Conservation (phyloP, 1,284 basidiomycete genomes). For the Moesziomyces antarcticus region DNA sequence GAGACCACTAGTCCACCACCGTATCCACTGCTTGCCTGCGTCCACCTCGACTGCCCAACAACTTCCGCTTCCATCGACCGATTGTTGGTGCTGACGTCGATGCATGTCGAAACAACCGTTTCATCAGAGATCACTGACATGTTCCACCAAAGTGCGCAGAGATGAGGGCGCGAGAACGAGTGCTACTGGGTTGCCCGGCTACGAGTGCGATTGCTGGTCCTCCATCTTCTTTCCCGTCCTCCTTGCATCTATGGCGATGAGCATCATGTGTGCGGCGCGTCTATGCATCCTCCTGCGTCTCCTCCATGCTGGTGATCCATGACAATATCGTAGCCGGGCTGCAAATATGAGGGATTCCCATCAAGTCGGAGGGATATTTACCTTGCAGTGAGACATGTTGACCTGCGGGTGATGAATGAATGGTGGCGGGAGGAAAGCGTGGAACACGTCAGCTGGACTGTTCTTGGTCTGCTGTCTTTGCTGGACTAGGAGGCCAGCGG, state of each 20-base stretch:
- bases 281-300: neutral
- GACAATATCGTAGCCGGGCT: constrained; percentile 21
- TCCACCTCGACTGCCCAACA: neutral
- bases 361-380: constrained; percentile 43
- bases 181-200: constrained; percentile 37
- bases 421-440: constrained; percentile 14
- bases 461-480: neutral
- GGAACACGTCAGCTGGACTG: constrained; percentile 10
- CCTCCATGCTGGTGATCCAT: constrained; percentile 2
- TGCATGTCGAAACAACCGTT: constrained; percentile 17
- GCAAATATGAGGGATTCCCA: constrained; percentile 4
- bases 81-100: neutral
- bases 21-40: too few species aligned
- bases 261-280: too few species aligned
- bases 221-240: constrained; percentile 4
- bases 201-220: constrained; percentile 28
- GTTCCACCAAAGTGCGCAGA: neutral
- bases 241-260: neutral
- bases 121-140: neutral
- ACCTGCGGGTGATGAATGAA: constrained; percentile 33
- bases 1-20: too few species aligned
- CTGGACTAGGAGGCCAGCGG: neutral
- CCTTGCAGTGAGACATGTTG: constrained; percentile 60
- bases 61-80: neutral
- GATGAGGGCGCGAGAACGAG: constrained; percentile 14